A percentile compares a stretch with the other conserved stretches of the same genome.
Conservation (phyloP, 164 flowering plant genomes). For the Vitis cinerea region DNA sequence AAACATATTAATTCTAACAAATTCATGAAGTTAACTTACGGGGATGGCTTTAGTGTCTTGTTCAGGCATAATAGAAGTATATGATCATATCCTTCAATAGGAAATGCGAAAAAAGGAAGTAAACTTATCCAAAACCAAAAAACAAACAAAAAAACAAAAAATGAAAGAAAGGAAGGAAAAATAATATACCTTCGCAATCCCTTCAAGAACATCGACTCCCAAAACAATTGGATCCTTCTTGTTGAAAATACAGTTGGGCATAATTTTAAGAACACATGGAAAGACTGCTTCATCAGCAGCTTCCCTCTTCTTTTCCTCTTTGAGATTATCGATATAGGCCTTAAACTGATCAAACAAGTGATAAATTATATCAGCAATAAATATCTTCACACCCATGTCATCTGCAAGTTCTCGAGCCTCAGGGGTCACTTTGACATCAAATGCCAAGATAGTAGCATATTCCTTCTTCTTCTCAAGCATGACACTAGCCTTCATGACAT, state of each 20-base stretch:
- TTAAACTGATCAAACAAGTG: constrained; percentile 95
- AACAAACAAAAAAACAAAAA: neutral
- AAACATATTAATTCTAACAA: too few species aligned
- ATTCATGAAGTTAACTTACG: too few species aligned
- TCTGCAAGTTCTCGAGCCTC: constrained; percentile 97
- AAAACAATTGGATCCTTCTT: constrained; percentile 94
- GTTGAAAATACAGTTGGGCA: constrained; percentile 86
- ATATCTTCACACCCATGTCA: constrained; percentile 85
- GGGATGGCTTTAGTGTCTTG: too few species aligned
- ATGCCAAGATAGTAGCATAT: constrained; percentile 88
- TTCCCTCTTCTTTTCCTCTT: constrained; percentile 94
- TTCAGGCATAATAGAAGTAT: neutral
- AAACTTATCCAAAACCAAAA: neutral
- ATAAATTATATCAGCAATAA: constrained; percentile 92
- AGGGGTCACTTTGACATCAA: constrained; percentile 95
- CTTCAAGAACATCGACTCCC: constrained; percentile 95
- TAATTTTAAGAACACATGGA: constrained; percentile 87
- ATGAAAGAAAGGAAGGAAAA: neutral
- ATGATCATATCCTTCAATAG: neutral
- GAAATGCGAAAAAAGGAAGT: neutral
- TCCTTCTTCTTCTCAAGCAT: constrained; percentile 99
- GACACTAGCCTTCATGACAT: constrained; percentile 94
- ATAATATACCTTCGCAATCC: constrained; percentile 67
- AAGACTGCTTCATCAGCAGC: constrained; percentile 95
- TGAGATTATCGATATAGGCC: constrained; percentile 84